Conservation (phyloP, 2,329 filamentous ascomycete species). For the Aspergillus ibericus region DNA sequence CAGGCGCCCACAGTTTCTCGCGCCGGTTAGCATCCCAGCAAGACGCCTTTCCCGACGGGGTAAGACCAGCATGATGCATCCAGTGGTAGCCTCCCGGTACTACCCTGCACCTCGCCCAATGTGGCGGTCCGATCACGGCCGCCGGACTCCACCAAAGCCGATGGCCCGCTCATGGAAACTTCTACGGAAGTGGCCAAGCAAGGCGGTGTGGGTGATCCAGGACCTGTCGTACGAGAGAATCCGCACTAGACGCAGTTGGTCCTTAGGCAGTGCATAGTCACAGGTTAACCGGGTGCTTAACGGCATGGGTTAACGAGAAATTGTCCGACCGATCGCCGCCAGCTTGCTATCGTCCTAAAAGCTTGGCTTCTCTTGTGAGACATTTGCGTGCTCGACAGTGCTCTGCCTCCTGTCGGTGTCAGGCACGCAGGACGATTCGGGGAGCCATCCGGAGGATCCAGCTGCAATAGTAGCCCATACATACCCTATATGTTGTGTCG, state of each 20-base stretch:
- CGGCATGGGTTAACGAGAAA: slow-evolving; percentile 8
- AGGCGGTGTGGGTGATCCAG: slow-evolving; percentile 16
- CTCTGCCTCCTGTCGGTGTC: background rate
- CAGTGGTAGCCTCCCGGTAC: slow-evolving; percentile 5
- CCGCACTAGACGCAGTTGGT: background rate
- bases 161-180: slow-evolving; percentile 29
- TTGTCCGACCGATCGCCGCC: slow-evolving; percentile 6
- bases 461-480: background rate
- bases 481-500: background rate
- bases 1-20: slow-evolving; percentile 1
- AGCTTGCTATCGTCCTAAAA: slow-evolving; percentile 14
- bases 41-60: background rate
- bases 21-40: background rate
- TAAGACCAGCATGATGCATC: slow-evolving; percentile 8
- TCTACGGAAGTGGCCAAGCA: slow-evolving; percentile 18
- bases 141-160: slow-evolving; percentile 19
- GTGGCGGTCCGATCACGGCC: slow-evolving; percentile 28
- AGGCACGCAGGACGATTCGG: background rate
- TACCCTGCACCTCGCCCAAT: slow-evolving; percentile 25
- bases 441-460: background rate
- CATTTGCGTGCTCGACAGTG: background rate
- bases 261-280: slow-evolving; percentile 3
- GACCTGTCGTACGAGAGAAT: slow-evolving; percentile 1
- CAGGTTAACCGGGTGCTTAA: slow-evolving; percentile 1
- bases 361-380: slow-evolving; percentile 17